Percentiles rank a stretch among this genome's conserved stretches.
Conservation (phyloP, 495 filamentous ascomycete species). For the Chaetomidium leptoderma region DNA sequence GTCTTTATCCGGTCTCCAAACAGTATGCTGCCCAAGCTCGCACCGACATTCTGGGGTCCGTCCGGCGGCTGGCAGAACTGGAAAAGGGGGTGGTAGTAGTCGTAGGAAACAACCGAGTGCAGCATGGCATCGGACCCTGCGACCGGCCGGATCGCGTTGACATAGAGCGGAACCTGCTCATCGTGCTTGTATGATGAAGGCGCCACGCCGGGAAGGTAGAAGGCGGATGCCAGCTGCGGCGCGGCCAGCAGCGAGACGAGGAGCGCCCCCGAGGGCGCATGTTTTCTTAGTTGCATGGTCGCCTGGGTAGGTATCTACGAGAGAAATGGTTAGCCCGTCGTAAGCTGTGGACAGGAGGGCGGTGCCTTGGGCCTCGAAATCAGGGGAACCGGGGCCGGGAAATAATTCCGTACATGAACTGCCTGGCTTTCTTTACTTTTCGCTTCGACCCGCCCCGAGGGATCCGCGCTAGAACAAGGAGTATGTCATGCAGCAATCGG, state of each 20-base stretch:
- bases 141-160: constrained; percentile 86
- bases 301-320: not conserved
- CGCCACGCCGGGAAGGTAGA: constrained; percentile 94
- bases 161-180: constrained; percentile 78
- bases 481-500: constrained; percentile 2
- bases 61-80: constrained; percentile 77
- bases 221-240: constrained; percentile 62
- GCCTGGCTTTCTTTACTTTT: not conserved
- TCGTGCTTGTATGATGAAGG: constrained; percentile 80
- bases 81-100: constrained; percentile 88
- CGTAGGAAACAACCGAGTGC: constrained; percentile 86
- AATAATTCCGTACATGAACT: not conserved
- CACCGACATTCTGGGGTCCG: constrained; percentile 68
- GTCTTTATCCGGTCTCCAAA: constrained; percentile 95
- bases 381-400: constrained; percentile 1
- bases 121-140: constrained; percentile 73
- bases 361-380: not conserved
- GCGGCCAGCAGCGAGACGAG: constrained; percentile 42
- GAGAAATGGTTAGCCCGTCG: not conserved
- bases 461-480: constrained; percentile 12
- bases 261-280: constrained; percentile 47
- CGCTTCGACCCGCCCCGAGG: constrained; percentile 9
- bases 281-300: constrained; percentile 46
- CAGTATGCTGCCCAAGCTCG: constrained; percentile 91
- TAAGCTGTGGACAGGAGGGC: not conserved